Evolutionary conservation across 1,284 basidiomycete genomes (phyloP), one percentile per base, ranked within the genome.

Genomic region (Ustilago hordei): DNA sequence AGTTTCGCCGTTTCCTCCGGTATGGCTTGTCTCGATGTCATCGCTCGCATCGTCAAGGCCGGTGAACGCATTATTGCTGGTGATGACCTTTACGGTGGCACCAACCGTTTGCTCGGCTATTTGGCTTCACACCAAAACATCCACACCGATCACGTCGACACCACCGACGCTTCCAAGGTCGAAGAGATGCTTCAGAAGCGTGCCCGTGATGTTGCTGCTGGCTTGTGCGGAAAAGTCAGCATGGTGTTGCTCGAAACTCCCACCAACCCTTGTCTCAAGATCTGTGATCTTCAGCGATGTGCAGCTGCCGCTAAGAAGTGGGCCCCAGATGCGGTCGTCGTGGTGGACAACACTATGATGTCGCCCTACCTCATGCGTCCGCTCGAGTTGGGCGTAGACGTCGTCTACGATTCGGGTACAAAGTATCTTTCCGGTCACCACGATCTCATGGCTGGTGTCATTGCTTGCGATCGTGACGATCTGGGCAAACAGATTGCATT

Each of bases 401-500:
- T 99, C 59, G 95, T 98, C 17, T 99, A 99, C 85, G 97, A 99
- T 87, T 96, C 94, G 69, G 97, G 92, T 11, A 99, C 97, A 47
- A 99, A 99, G 87, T 99, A 98, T 87, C 90, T 99, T 58, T 94
- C 93, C 60, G 97, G 97, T 4, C 97, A 99, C 86, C 97, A 99
- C 88, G 97, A 99, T 86, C 91, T 99, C 73, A 99, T 99, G 97
- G 97, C 97, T 38, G 84, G 84, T 50, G 75, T 85, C 11, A 79
- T 85, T 45, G 93, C 92, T 35, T 98, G 95, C 88, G 93, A 96
- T 87, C 89, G 93, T 57, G 94, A 97, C 69, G 94, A 98, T 80
- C 85, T 98, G 54, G 93, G 92, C 71, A 93, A 95, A 89, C 93
- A 93, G 60, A 75, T 99, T 78, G 93, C 91, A 0, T 98, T 97